Base-by-base conservation (phyloP, 805 yeast genomes). In the Ogataea chonburiensis region DNA sequence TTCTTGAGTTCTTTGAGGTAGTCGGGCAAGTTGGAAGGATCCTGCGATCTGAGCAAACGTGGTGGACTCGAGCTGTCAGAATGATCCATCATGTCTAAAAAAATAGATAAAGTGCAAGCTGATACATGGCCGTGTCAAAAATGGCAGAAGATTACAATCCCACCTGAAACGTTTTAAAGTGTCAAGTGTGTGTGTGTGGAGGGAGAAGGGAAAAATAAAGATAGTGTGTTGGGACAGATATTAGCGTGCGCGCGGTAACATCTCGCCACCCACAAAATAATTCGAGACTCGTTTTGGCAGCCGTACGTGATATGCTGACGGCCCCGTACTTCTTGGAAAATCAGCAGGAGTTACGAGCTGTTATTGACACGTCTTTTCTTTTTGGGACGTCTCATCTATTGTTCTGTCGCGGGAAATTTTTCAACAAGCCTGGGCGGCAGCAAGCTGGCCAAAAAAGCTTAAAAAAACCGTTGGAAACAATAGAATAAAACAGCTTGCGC, bases 1-100 rank as follows among this genome's bases (percentile, higher is more conserved):
- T 31, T 47, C 27, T 52, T 50, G 16, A 52, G 31, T 24, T 43
- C 49, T 19, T 43, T 45, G n/a, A 52, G 32, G 21, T 48, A 46
- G 7, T 42, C 48, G 5, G 56, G 56, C 21, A 49, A 37, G 9
- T 42, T 21, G 15, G 38, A 32, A 2, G 53, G 47, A 21, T 45
- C 47, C 14, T 44, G 46, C 7, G 56, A 49, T 35, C 52, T 37
- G 22, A 47, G 40, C 21, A 47, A 20, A 15, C 51, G 39, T 6
- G 47, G 38, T 23, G 40, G 25, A 17, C 17, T 16, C n/a, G 31
- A 7, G 7, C 24, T 5, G n/a, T 27, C 31, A 13, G 31, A n/a
- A 17, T 28, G 26, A 29, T 27, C 42, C 31, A 38, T 27, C 25
- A 27, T 27, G 18, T 25, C n/a, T n/a, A n/a, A n/a, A n/a, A n/a